A percentile compares a stretch with the other conserved stretches of the same genome.
Evolutionary conservation across 441 rosid genomes (phyloP).

Genomic region (Adansonia grandidieri): DNA sequence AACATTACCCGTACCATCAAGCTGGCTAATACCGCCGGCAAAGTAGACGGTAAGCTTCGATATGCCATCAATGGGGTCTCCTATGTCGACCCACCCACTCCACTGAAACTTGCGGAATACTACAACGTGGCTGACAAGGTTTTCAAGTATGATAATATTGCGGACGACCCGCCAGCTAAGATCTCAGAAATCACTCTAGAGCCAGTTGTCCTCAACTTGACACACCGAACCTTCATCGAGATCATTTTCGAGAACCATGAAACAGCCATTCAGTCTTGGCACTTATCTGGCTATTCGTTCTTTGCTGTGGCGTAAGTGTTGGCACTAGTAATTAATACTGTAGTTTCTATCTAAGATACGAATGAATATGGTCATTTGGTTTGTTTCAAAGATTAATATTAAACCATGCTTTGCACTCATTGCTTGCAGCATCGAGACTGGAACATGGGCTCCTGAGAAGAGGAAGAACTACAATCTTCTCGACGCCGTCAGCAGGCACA

Average conservation of each 20-base stretch:
- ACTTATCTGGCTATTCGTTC: slow-evolving; percentile 70
- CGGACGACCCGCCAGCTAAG: slow-evolving; percentile 48
- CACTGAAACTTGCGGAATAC: slow-evolving; percentile 76
- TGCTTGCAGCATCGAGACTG: slow-evolving; percentile 55
- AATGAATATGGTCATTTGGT: neutral
- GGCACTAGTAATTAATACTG: neutral
- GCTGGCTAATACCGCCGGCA: slow-evolving; percentile 42
- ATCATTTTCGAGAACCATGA: slow-evolving; percentile 69
- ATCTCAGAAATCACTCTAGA: slow-evolving; percentile 22
- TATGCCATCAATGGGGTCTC: slow-evolving; percentile 73
- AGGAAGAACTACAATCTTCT: slow-evolving; percentile 71
- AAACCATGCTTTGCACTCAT: neutral
- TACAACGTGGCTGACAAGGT: slow-evolving; percentile 51
- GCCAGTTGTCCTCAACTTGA: slow-evolving; percentile 57
- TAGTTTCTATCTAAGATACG: neutral
- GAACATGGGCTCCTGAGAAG: slow-evolving; percentile 69
- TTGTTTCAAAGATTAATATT: too few relatives aligned
- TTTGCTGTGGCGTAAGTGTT: slow-evolving; percentile 64
- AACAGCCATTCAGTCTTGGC: slow-evolving; percentile 60
- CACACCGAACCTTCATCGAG: slow-evolving; percentile 65
- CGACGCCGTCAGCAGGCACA: slow-evolving; percentile 81
- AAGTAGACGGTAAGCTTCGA: slow-evolving; percentile 56
- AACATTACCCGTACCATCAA: slow-evolving; percentile 70
- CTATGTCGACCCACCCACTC: slow-evolving; percentile 55
- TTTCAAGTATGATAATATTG: slow-evolving; percentile 59